Evolutionary conservation across 1,284 basidiomycete genomes (phyloP), one percentile per base, ranked within the genome.

Genomic region (Flammula alnicola): DNA sequence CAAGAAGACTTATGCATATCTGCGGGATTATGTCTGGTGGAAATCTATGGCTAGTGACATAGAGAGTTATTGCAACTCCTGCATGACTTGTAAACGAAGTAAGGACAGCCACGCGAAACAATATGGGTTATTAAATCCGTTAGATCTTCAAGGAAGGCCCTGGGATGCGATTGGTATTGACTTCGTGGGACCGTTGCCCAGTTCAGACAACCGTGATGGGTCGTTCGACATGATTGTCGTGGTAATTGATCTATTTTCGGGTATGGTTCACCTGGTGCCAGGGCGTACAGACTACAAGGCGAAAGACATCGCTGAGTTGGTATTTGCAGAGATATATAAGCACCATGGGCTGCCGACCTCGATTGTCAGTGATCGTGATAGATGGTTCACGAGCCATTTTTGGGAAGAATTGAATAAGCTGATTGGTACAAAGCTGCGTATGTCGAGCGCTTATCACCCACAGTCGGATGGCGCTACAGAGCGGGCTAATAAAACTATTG

Each of bases 321-420:
- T 76, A 5, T 70, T 75, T 37, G 49, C 59, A 2, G 52, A 65
- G n/a, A 60, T 77, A 0, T 73, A 73, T 44, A 64, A 63, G 22
- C 59, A 72, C 12, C 72, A 76, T 57, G 71, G 75, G 0, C 47
- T 77, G 3, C 76, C 68, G 0, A 40, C 53, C 6, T 44, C 52
- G 0, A 76, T 83, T 27, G 59, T 78, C 4, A 70, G 67, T 19
- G 70, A 79, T 46, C 56, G 73, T 4, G 76, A 79, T 51, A n/a
- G n/a, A n/a, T n/a, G n/a, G n/a, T n/a, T n/a, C n/a, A n/a, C n/a
- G n/a, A n/a, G n/a, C n/a, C n/a, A n/a, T n/a, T n/a, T n/a, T n/a
- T n/a, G n/a, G n/a, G n/a, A n/a, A n/a, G n/a, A n/a, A n/a, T n/a
- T n/a, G n/a, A n/a, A n/a, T n/a, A n/a, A n/a, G n/a, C n/a, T n/a